Evolutionary conservation across 768 basidiomycete genomes (phyloP).

Genomic region (Rhodocollybia butyracea): DNA sequence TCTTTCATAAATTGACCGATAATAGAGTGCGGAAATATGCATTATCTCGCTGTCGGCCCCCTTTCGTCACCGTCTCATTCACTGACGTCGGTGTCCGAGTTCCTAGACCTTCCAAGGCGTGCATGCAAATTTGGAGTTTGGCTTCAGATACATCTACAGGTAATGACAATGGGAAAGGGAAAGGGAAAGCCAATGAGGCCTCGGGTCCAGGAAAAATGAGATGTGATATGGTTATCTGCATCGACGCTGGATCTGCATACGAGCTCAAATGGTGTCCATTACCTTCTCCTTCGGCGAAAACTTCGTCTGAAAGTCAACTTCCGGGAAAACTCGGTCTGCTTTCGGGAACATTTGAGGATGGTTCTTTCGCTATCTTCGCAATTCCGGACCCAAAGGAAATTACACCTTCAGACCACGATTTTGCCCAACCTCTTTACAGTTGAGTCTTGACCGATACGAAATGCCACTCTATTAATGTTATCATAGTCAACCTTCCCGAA

Average conservation of each 20-base stretch:
- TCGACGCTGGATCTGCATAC: conserved; percentile 76
- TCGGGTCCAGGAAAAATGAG: conserved; percentile 46
- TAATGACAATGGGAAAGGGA: background rate
- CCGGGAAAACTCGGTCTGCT: conserved; percentile 76
- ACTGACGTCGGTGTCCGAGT: conserved; percentile 60
- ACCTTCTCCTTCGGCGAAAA: conserved; percentile 50
- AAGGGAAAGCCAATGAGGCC: conserved; percentile 16
- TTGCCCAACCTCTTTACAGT: conserved; percentile 47
- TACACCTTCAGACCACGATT: conserved; percentile 21
- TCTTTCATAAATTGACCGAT: too few species aligned
- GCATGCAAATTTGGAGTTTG: conserved; percentile 86
- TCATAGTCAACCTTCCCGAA: conserved; percentile 52
- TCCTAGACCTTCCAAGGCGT: conserved; percentile 52
- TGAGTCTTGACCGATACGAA: conserved; percentile 14
- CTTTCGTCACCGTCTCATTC: conserved; percentile 63
- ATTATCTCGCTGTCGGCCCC: conserved; percentile 84
- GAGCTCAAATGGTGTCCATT: conserved; percentile 93
- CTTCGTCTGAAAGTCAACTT: conserved; percentile 17
- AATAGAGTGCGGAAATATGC: conserved; percentile 55
- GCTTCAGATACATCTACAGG: conserved; percentile 13
- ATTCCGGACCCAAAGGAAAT: conserved; percentile 77
- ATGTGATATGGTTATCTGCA: conserved; percentile 84
- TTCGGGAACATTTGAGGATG: conserved; percentile 85
- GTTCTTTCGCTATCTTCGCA: conserved; percentile 72
- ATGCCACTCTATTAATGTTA: background rate